Conservation (phyloP, 2,329 filamentous ascomycete genomes). For the Penicillium sp. region DNA sequence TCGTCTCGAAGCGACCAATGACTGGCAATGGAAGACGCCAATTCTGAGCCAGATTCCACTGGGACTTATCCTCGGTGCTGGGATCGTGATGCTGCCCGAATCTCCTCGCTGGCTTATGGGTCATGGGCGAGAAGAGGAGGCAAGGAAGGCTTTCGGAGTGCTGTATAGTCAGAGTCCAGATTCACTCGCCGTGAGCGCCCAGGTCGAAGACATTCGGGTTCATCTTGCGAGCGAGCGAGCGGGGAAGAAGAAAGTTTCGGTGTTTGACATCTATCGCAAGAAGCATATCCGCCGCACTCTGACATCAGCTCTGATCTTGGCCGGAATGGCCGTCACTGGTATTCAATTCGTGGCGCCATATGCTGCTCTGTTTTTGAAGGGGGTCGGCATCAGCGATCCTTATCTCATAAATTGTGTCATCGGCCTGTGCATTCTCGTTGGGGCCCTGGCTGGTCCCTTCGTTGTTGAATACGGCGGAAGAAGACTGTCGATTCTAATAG, state of each 20-base stretch:
- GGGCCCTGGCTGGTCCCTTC: conserved; percentile 14
- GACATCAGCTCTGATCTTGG: conserved; percentile 25
- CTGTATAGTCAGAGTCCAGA: conserved; percentile 22
- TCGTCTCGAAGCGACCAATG: conserved; percentile 20
- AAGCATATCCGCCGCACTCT: conserved; percentile 24
- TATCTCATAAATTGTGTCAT: conserved; percentile 22
- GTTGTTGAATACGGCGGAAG: conserved; percentile 25
- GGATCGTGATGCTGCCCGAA: conserved; percentile 28
- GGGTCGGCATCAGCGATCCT: conserved; percentile 21
- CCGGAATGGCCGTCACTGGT: conserved; percentile 27
- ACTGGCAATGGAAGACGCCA: conserved; percentile 34
- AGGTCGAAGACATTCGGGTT: conserved; percentile 26
- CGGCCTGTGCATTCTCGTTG: conserved; percentile 15
- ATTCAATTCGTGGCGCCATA: conserved; percentile 22
- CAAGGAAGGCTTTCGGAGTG: conserved; percentile 21
- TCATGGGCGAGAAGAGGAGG: conserved; percentile 22
- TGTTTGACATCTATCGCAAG: conserved; percentile 26
- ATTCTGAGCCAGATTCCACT: conserved; percentile 34
- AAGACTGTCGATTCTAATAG: conserved; percentile 18
- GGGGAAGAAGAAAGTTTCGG: conserved; percentile 13
- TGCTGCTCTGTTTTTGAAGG: conserved; percentile 17
- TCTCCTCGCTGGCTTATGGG: conserved; percentile 29
- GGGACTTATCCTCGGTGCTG: conserved; percentile 25
- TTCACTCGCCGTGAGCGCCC: conserved; percentile 22
- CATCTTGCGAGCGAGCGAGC: conserved; percentile 27